Conservation (phyloP, 352 stramenopile genomes). For the Aphanomyces euteiches region DNA sequence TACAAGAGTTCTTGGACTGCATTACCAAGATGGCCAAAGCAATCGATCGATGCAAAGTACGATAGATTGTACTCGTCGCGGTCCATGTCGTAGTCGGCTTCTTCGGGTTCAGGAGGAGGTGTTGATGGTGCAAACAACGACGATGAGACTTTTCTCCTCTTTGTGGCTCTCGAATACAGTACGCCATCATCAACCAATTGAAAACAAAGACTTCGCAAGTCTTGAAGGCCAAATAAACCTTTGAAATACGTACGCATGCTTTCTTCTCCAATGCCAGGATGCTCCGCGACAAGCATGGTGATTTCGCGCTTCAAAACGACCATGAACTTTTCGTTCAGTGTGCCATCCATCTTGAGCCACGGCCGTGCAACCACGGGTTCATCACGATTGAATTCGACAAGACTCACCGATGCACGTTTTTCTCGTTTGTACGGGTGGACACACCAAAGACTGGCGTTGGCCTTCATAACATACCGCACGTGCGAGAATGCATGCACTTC, state of each 20-base stretch:
- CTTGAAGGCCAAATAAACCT: constrained; percentile 64
- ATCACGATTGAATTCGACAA: constrained; percentile 59
- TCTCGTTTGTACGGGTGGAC: constrained; percentile 54
- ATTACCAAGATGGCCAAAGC: constrained; percentile 65
- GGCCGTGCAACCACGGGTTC: constrained; percentile 51
- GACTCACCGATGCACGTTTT: constrained; percentile 30
- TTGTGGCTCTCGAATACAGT: constrained; percentile 47
- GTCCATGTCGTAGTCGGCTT: constrained; percentile 36
- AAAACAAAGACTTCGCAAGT: constrained; percentile 60
- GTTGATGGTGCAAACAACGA: not conserved
- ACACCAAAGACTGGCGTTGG: constrained; percentile 53
- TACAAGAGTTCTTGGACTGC: constrained; percentile 30
- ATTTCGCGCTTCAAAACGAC: constrained; percentile 71
- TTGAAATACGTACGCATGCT: constrained; percentile 65
- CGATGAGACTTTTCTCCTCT: not conserved
- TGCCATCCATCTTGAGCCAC: constrained; percentile 75
- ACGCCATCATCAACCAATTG: constrained; percentile 59
- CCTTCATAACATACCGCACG: constrained; percentile 48
- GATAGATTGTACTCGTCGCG: constrained; percentile 48
- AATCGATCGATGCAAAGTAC: constrained; percentile 76
- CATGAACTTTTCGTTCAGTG: constrained; percentile 47
- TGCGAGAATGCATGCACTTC: constrained; percentile 64
- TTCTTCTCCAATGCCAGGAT: constrained; percentile 58
- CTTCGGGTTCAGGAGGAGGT: not conserved
- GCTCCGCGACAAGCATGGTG: constrained; percentile 76